These are phyloP conservation scores for Elsinoe ampelina DNA, from an alignment of 2,329 filamentous ascomycete genomes.

Conservation along the genomic window DNA sequence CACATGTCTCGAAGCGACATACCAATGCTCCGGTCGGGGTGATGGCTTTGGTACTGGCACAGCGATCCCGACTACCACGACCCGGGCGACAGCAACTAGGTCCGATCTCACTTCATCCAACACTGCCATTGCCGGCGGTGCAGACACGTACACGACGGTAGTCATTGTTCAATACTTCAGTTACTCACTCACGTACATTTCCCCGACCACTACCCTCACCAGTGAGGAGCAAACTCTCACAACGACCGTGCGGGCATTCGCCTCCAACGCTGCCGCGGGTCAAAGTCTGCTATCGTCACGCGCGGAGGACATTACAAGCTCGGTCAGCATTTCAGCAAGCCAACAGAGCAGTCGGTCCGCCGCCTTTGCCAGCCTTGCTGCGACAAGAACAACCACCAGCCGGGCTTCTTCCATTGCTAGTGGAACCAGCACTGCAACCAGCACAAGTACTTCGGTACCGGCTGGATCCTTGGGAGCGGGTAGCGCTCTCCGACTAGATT, in stretches of 20 bases:
- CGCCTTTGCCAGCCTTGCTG: not conserved
- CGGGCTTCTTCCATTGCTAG: no score
- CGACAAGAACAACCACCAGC: not conserved
- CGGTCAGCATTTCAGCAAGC: not conserved
- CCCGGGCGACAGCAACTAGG: not conserved
- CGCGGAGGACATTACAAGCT: not conserved
- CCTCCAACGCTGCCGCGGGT: not conserved
- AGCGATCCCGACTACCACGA: not conserved
- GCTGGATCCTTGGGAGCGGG: not conserved
- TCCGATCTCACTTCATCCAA: no score
- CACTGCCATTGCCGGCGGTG: no score
- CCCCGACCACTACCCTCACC: not conserved
- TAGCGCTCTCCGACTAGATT: not conserved
- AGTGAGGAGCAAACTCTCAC: not conserved
- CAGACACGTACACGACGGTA: no score
- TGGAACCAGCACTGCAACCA: no score
- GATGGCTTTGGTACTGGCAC: slow-evolving; percentile 5
- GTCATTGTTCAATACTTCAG: not conserved
- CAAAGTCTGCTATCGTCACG: not conserved
- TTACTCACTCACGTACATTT: not conserved
- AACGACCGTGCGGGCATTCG: not conserved
- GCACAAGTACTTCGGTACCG: no score
- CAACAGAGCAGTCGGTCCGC: not conserved
- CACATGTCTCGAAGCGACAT: not conserved
- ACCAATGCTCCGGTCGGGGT: not conserved